A percentile compares a stretch with the other conserved stretches of the same genome.
phyloP scores from a whole-genome alignment of 192 early-diverging fungal genomes.

The Jimgerdemannia flammicorona region DNA sequence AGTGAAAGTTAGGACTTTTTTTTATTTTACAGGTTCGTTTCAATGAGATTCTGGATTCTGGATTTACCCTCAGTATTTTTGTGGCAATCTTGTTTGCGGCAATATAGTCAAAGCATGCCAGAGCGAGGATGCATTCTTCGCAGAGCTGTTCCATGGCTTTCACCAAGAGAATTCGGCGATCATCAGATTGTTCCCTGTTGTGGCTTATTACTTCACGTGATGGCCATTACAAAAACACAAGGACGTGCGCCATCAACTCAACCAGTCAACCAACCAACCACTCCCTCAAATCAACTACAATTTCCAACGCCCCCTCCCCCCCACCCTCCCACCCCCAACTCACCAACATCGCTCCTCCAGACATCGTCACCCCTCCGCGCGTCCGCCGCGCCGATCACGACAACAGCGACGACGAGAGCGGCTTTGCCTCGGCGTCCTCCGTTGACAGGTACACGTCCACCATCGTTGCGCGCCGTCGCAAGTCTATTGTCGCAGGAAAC shows the following conservation, averaged over 20 bases:
- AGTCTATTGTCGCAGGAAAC: background rate
- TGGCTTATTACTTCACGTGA: background rate
- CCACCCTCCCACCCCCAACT: background rate
- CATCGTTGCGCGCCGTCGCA: conserved; percentile 12
- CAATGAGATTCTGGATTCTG: background rate
- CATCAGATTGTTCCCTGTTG: too few relatives aligned
- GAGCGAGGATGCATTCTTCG: conserved; percentile 16
- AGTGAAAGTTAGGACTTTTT: background rate
- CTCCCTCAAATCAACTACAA: too few relatives aligned
- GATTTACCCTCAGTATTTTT: conserved; percentile 11
- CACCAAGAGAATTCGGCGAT: too few relatives aligned
- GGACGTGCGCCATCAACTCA: background rate
- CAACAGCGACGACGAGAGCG: conserved; percentile 15
- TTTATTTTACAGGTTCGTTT: too few relatives aligned
- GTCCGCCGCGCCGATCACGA: conserved; percentile 1
- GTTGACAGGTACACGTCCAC: conserved; percentile 18
- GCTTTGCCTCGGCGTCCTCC: conserved; percentile 31
- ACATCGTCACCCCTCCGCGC: background rate
- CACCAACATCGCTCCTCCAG: background rate
- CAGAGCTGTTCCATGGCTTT: conserved; percentile 6
- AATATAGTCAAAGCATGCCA: conserved; percentile 20
- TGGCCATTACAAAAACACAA: background rate
- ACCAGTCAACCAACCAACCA: background rate
- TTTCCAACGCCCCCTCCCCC: background rate
- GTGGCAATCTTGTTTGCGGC: conserved; percentile 9